Evolutionary conservation across 2,329 filamentous ascomycete genomes (phyloP).

Genomic region (Aspergillus jensenii): DNA sequence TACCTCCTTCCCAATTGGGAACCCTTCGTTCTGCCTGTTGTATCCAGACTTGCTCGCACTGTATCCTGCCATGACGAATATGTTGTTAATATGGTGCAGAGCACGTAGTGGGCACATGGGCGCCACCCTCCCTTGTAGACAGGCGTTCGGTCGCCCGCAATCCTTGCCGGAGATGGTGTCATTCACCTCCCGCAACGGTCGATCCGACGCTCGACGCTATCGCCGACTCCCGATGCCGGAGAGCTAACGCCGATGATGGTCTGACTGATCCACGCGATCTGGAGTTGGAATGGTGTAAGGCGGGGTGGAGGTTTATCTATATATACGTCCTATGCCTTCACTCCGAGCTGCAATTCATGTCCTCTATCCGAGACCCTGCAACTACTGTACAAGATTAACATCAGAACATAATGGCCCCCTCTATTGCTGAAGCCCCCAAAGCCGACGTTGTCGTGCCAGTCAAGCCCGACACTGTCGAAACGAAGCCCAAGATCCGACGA

Average conservation of each 20-base stretch:
- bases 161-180: too few relatives aligned
- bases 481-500: slow-evolving; percentile 19
- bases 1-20: too few relatives aligned
- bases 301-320: background rate
- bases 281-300: background rate
- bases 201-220: background rate
- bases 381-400: background rate
- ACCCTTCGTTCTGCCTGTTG: too few relatives aligned
- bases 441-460: slow-evolving; percentile 16
- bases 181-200: too few relatives aligned
- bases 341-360: background rate
- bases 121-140: too few relatives aligned
- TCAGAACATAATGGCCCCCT: slow-evolving; percentile 18
- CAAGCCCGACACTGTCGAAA: slow-evolving; percentile 1
- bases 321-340: background rate
- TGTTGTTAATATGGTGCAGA: too few relatives aligned
- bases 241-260: too few relatives aligned
- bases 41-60: too few relatives aligned
- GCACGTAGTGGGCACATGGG: too few relatives aligned
- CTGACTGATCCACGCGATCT: background rate
- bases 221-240: background rate
- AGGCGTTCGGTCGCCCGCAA: too few relatives aligned
- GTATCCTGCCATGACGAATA: too few relatives aligned
- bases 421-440: slow-evolving; percentile 14
- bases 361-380: background rate